Evolutionary conservation across 1,284 basidiomycete genomes (phyloP).

Genomic region (Uromyces viciae-fabae): DNA sequence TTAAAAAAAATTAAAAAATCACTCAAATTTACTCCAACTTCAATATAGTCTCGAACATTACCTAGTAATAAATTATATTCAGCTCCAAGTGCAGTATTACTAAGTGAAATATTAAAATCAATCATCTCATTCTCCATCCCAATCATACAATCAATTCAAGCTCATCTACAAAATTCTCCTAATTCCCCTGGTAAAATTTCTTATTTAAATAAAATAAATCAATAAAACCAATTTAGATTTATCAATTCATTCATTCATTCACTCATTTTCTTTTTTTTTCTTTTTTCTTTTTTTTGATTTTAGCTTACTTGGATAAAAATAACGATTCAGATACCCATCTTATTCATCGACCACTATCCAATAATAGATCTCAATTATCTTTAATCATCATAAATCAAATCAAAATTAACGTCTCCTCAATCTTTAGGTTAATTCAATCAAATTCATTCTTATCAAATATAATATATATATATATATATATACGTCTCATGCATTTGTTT

Average conservation of each 20-base stretch:
- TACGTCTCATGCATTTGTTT: no score
- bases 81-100: conserved; percentile 81
- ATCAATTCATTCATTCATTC: no score
- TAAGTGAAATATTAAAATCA: conserved; percentile 89
- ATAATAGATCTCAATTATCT: background rate
- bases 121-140: conserved; percentile 73
- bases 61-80: conserved; percentile 64
- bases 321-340: no score
- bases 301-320: no score
- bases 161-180: background rate
- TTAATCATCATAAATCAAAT: conserved; percentile 10
- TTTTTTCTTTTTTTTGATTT: no score
- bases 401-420: conserved; percentile 4
- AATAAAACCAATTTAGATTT: no score
- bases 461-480: no score
- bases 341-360: background rate
- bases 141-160: background rate
- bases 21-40: background rate
- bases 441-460: background rate
- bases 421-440: conserved; percentile 20
- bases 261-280: no score
- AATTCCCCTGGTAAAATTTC: background rate
- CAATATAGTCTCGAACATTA: conserved; percentile 51
- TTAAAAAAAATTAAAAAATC: no score
- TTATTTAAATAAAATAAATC: background rate